Base-by-base conservation (phyloP, 257 asterid genomes). In the Solanum bulbocastanum region DNA sequence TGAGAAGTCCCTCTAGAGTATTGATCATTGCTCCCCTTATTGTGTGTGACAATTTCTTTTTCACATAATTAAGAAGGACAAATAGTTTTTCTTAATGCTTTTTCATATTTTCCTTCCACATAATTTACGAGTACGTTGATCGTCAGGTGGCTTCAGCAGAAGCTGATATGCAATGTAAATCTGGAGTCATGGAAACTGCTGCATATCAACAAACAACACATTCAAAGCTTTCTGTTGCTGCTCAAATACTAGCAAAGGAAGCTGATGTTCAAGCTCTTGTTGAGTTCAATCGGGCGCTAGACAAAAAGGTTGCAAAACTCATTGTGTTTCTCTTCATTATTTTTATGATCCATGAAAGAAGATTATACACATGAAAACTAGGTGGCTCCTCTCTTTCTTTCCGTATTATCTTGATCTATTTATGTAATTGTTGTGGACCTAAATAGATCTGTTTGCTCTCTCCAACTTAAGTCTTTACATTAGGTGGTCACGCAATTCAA, bases 221-320 rank as follows among this genome's bases (percentile, higher is more conserved):
- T 91, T 86, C 92, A 44, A 94, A 91, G 89, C 89, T 90, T 84
- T 32, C 86, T 89, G 60, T 89, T 68, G 85, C 87, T 66, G 93
- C 92, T 88, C 95, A 92, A 89, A 89, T 90, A 89, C 98, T 93
- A 76, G 94, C 98, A n/a, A 97, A 92, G 90, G 99, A 96, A 91
- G 99, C 98, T 82, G 99, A 96, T 92, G 91, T 93, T 72, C 95
- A 91, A 90, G 99, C 97, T 88, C 95, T 97, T 86, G 93, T 96
- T 27, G 92, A 95, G 87, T 90, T 97, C 87, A 93, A 93, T 85
- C 93, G 98, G 90, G 95, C 96, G 46, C 98, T 97, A 56, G 98
- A 97, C 72, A 96, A 96, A 91, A 97, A 96, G 99, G 98, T 97
- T 39, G 42, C 36, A 25, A 52, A 39, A 71, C 32, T 79, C 11